These are phyloP conservation scores for Geosmithia flava DNA, from an alignment of 2,329 filamentous ascomycete genomes.

Conservation along the genomic window DNA sequence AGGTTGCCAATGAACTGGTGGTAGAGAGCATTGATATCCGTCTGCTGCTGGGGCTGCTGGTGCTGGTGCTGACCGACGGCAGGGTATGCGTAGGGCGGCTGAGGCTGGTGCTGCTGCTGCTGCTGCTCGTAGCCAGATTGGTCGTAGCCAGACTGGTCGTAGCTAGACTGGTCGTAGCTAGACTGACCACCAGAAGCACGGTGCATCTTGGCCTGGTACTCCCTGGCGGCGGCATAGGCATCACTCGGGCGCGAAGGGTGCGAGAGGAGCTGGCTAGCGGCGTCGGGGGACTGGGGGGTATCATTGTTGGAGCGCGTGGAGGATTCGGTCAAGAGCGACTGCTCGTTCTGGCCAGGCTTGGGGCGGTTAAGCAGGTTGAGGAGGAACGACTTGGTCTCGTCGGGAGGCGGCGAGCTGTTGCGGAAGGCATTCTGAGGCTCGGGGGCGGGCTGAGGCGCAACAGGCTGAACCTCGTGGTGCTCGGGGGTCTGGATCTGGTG, in stretches of 20 bases:
- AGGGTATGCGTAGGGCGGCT: constrained; percentile 1
- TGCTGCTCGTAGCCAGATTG: constrained; percentile 4
- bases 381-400: constrained; percentile 73
- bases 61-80: background rate
- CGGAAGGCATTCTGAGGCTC: constrained; percentile 25
- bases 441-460: constrained; percentile 7
- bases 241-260: constrained; percentile 15
- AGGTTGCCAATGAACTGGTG: constrained; percentile 24
- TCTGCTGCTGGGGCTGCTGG: constrained; percentile 14
- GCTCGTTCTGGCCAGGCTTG: constrained; percentile 50
- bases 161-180: constrained; percentile 9
- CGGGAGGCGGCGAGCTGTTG: constrained; percentile 34
- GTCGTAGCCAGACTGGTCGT: background rate
- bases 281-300: constrained; percentile 28
- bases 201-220: constrained; percentile 13
- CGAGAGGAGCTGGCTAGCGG: background rate
- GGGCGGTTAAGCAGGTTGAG: constrained; percentile 75
- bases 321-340: constrained; percentile 25
- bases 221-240: constrained; percentile 5
- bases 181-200: constrained; percentile 8
- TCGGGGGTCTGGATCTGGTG: constrained; percentile 12
- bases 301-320: constrained; percentile 25
- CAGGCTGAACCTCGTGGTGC: constrained; percentile 7
- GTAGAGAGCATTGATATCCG: constrained; percentile 20
- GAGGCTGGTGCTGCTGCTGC: constrained; percentile 5